Evolutionary conservation across 352 stramenopile species (phyloP), one percentile per base, ranked within the genome.

Genomic region (Elongisporangium undulatum): DNA sequence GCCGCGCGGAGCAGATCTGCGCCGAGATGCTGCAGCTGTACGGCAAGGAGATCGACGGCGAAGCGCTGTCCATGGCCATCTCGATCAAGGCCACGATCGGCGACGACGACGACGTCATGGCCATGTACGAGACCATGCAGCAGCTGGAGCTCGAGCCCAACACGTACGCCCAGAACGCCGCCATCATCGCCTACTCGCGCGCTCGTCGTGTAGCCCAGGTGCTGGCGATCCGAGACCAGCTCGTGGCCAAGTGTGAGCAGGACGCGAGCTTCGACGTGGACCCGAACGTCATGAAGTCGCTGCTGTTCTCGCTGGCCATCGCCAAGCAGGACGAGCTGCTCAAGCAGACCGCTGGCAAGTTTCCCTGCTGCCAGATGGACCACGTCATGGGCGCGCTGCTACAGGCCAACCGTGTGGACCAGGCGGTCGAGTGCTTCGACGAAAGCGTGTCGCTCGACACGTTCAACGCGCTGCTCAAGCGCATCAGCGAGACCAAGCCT

Each of bases 141-240:
- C 66, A 72, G 23, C 72, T 90, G 39, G 59, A 58, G 2, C 63
- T 93, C 8, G 50, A 65, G 64, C 79, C 82, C 21, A 94, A 94
- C 58, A 79, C 83, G 51, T 94, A 91, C 50, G 85, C 83, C 22
- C 79, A 79, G 56, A 92, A 92, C 54, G 85, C 85, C 10, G 82
- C 83, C 7, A 79, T 92, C 57, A 64, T 75, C 6, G 83, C 83
- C 2, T 92, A 90, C 59, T 91, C 85, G 19, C 83, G 83, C 23
- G 66, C 75, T 23, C 69, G 69, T 51, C 63, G 62, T 3, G 65
- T 77, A 6, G 79, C 88, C 48, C 64, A 83, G 24, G 82, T 94
- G 50, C 58, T 87, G 29, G 65, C 61, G n/a, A 75, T 92, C 38
- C 74, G 72, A 16, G 72, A 87, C 29, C 41, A 53, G 38, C 53